Evolutionary conservation across 2,329 filamentous ascomycete species (phyloP).

Genomic region (Polytolypa hystricis): DNA sequence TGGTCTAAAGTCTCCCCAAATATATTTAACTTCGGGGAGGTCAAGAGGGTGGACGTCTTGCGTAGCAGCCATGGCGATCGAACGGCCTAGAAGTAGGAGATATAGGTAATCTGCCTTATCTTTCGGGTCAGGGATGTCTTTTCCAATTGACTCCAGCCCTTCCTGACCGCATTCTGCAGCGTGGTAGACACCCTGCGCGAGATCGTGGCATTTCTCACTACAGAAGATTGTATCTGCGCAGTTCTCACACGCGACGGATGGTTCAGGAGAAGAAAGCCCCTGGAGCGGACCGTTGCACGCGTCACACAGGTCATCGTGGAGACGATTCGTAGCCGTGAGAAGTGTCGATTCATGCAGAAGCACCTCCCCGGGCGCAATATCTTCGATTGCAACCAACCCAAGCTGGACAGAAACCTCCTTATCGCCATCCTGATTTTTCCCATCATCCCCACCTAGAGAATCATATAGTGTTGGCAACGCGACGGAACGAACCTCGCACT

Average conservation of each 20-base stretch:
- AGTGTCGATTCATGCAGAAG: conserved; percentile 76
- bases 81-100: conserved; percentile 47
- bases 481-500: conserved; percentile 67
- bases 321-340: conserved; percentile 76
- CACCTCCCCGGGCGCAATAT: conserved; percentile 64
- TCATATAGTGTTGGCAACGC: conserved; percentile 60
- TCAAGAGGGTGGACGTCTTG: conserved; percentile 49
- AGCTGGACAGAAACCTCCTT: conserved; percentile 53
- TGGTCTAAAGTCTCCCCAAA: conserved; percentile 53
- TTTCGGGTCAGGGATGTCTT: conserved; percentile 46
- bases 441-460: conserved; percentile 14
- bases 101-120: conserved; percentile 51
- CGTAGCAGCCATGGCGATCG: conserved; percentile 50
- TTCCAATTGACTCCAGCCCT: conserved; percentile 45
- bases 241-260: conserved; percentile 39
- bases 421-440: conserved; percentile 9
- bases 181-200: conserved; percentile 48
- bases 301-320: conserved; percentile 80
- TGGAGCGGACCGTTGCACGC: conserved; percentile 71
- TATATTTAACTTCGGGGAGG: conserved; percentile 50
- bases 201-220: conserved; percentile 43
- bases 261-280: conserved; percentile 33
- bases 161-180: conserved; percentile 46
- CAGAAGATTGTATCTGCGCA: conserved; percentile 53
- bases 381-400: conserved; percentile 76